A percentile compares a stretch with the other conserved stretches of the same genome.
phyloP scores from a whole-genome alignment of 116 monocot genomes.

The Posidonia oceanica region DNA sequence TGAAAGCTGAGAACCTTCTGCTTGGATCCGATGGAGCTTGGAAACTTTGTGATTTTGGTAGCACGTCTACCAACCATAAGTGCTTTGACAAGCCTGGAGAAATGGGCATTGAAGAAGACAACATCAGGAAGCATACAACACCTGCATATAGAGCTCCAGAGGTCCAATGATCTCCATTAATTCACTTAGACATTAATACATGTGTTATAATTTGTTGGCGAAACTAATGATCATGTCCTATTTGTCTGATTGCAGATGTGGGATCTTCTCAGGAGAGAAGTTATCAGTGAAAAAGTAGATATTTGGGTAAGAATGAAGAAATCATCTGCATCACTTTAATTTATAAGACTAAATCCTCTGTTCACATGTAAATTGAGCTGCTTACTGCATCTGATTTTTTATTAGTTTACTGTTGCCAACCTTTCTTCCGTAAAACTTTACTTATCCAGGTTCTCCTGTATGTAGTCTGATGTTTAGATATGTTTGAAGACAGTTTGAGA shows the following conservation, averaged over 20 bases:
- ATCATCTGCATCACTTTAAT: not conserved
- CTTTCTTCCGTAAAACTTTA: no score
- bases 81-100: slow-evolving; percentile 87
- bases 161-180: slow-evolving; percentile 17
- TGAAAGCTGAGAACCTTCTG: slow-evolving; percentile 97
- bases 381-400: no score
- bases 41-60: slow-evolving; percentile 98
- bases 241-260: slow-evolving; percentile 73
- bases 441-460: no score
- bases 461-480: no score
- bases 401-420: no score
- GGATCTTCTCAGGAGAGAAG: slow-evolving; percentile 89
- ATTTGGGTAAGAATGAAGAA: slow-evolving; percentile 67
- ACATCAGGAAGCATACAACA: slow-evolving; percentile 92
- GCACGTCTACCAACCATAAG: slow-evolving; percentile 94
- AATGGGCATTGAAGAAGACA: slow-evolving; percentile 99
- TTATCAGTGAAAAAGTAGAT: slow-evolving; percentile 97
- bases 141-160: slow-evolving; percentile 99
- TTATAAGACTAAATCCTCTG: not conserved
- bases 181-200: not conserved
- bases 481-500: no score
- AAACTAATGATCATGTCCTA: not conserved
- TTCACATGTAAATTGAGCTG: not conserved
- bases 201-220: not conserved
- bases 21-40: slow-evolving; percentile 83